Evolutionary conservation across 2,329 filamentous ascomycete genomes (phyloP), one percentile per base, ranked within the genome.

Genomic region (Nemania bipapillata): DNA sequence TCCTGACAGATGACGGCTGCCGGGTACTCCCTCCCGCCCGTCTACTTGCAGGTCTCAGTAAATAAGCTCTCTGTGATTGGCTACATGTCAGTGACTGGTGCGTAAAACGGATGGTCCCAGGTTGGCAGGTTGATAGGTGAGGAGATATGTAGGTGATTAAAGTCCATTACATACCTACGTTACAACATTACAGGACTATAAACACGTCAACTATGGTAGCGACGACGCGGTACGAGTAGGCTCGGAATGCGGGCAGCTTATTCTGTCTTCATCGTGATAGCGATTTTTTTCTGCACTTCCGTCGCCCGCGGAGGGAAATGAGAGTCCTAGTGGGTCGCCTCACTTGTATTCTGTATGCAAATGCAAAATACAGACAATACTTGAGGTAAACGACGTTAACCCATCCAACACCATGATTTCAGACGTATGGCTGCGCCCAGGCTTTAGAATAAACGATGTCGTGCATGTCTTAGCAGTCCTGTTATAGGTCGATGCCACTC

Each of bases 21-120:
- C 71, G 70, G 49, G 65, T 74, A 12, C 49, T 53, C 11, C 70
- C 70, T 8, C 66, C 71, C 4, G 57, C 73, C 22, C 37, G 22
- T 50, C 53, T 22, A 30, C 65, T 58, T 63, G 65, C 65, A 67
- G 45, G 55, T 42, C 37, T 49, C 24, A 55, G 60, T 28, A 62
- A 24, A 45, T 37, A 54, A 12, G 52, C 68, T 42, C 50, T 76
- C 30, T 66, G 63, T 54, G 73, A 76, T 66, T 77, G 75, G 75
- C 64, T 67, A 47, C 55, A 72, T 26, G 71, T 66, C 45, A 60
- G 69, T 12, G 71, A 64, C 11, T 77, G 75, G 75, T 71, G 70
- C 24, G 60, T 70, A 52, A 45, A 50, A 32, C 73, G 73, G 52
- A 73, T 72, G 66, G 35, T 20, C 42, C 35, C 24, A 22, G 32